Percentiles rank a stretch among this genome's conserved stretches.
phyloP scores from a whole-genome alignment of 1,284 basidiomycete genomes.

The Rhodofomes roseus region DNA sequence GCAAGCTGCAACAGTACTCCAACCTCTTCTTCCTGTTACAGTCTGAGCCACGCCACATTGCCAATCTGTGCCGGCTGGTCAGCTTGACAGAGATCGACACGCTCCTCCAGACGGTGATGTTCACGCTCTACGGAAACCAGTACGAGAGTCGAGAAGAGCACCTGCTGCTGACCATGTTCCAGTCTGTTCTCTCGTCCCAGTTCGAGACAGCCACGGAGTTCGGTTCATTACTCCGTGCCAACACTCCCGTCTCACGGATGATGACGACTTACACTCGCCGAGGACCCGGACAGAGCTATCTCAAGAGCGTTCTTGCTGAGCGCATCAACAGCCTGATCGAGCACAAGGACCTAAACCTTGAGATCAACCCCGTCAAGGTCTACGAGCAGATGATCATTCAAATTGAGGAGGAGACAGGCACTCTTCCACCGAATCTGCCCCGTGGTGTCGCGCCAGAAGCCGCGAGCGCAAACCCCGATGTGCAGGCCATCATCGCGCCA shows the following conservation, averaged over 20 bases:
- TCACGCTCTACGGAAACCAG: conserved; percentile 99
- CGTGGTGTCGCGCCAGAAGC: conserved; percentile 91
- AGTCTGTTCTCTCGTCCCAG: conserved; percentile 96
- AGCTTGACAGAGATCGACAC: conserved; percentile 97
- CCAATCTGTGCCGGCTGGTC: conserved; percentile 95
- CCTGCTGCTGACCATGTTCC: conserved; percentile 97
- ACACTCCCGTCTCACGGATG: conserved; percentile 99
- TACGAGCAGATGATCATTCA: conserved; percentile 99
- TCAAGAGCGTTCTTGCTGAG: conserved; percentile 95
- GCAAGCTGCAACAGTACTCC: conserved; percentile 92
- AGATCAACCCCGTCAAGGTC: conserved; percentile 98
- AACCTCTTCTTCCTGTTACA: conserved; percentile 99
- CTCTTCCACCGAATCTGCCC: conserved; percentile 85
- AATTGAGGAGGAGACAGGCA: conserved; percentile 95
- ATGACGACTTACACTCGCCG: conserved; percentile 99
- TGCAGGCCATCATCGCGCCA: conserved; percentile 96
- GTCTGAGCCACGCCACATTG: conserved; percentile 96
- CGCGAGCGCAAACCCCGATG: conserved; percentile 91
- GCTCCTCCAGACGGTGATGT: conserved; percentile 99
- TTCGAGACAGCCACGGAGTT: conserved; percentile 99
- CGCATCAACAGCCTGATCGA: conserved; percentile 98
- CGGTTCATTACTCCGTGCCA: conserved; percentile 93
- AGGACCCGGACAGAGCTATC: conserved; percentile 96
- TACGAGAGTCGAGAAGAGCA: conserved; percentile 99
- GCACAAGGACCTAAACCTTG: conserved; percentile 97